phyloP scores from a whole-genome alignment of 2,329 filamentous ascomycete genomes.

The Metarhizium robertsii region DNA sequence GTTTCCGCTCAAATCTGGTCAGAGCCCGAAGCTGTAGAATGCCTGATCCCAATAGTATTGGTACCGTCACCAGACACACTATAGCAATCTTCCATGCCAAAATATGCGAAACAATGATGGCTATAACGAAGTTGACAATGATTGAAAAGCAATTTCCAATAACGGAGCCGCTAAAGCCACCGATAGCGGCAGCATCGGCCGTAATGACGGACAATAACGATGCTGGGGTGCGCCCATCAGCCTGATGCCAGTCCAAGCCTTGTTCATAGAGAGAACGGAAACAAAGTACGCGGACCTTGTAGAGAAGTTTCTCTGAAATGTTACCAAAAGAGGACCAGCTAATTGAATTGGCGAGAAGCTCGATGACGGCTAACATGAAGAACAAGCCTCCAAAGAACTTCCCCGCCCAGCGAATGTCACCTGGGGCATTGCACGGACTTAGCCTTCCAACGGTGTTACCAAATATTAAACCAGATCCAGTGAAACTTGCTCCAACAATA shows the following conservation, averaged over 20 bases:
- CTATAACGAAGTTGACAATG: slow-evolving; percentile 56
- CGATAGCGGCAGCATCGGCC: slow-evolving; percentile 56
- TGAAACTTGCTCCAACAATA: slow-evolving; percentile 47
- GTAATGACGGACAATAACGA: slow-evolving; percentile 59
- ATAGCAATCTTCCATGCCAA: slow-evolving; percentile 70
- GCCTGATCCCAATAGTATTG: slow-evolving; percentile 58
- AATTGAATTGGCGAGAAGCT: slow-evolving; percentile 39
- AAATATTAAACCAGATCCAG: slow-evolving; percentile 43
- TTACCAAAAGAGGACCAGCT: slow-evolving; percentile 40
- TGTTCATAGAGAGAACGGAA: slow-evolving; percentile 58
- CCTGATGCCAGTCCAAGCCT: slow-evolving; percentile 63
- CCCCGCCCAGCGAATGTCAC: slow-evolving; percentile 25
- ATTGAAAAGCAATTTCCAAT: slow-evolving; percentile 62
- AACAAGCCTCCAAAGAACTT: slow-evolving; percentile 48
- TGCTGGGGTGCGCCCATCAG: slow-evolving; percentile 50
- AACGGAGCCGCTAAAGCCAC: slow-evolving; percentile 60
- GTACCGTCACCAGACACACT: slow-evolving; percentile 60
- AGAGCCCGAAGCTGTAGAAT: slow-evolving; percentile 59
- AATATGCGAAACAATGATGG: slow-evolving; percentile 59
- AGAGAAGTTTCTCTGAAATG: slow-evolving; percentile 53
- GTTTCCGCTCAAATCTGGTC: slow-evolving; percentile 50
- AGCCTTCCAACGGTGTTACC: slow-evolving; percentile 30
- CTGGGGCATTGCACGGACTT: slow-evolving; percentile 36
- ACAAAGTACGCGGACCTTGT: slow-evolving; percentile 52
- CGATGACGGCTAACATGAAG: slow-evolving; percentile 38